Conservation (phyloP, 2,329 filamentous ascomycete genomes). For the Ascochyta viciae-villosae region DNA sequence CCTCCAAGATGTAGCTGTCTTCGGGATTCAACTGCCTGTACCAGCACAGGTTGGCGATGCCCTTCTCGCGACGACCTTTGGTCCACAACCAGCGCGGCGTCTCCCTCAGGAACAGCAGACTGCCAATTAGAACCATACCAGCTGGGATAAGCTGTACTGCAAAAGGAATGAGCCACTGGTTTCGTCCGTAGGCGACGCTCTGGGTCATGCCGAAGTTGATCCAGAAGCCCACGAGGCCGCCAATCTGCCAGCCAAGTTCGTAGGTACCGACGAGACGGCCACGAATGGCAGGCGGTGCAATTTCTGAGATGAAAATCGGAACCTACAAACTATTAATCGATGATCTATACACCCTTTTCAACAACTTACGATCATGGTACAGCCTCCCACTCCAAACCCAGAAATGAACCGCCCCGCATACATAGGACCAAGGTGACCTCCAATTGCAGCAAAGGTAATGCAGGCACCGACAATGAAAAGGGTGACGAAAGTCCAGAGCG, state of each 20-base stretch:
- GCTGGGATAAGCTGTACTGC: conserved; percentile 72
- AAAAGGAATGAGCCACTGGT: conserved; percentile 59
- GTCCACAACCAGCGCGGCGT: conserved; percentile 54
- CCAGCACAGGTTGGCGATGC: conserved; percentile 63
- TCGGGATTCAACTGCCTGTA: conserved; percentile 65
- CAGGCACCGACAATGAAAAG: conserved; percentile 72
- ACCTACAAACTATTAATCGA: conserved; percentile 53
- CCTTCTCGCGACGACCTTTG: conserved; percentile 51
- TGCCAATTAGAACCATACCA: conserved; percentile 60
- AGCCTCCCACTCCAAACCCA: conserved; percentile 64
- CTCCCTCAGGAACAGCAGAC: conserved; percentile 52
- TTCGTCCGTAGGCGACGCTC: conserved; percentile 53
- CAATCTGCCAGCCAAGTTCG: conserved; percentile 59
- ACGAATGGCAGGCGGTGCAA: conserved; percentile 65
- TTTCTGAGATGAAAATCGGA: conserved; percentile 67
- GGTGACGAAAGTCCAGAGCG: conserved; percentile 61
- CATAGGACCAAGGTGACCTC: conserved; percentile 60
- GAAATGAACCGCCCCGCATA: conserved; percentile 65
- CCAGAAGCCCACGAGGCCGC: conserved; percentile 52
- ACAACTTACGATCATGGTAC: conserved; percentile 26
- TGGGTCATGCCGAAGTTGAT: conserved; percentile 55
- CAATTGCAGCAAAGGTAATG: conserved; percentile 68
- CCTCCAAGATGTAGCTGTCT: conserved; percentile 75
- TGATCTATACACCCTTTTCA: too few relatives aligned
- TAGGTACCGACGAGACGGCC: conserved; percentile 62